A percentile compares a stretch with the other conserved stretches of the same genome.
Evolutionary conservation across 352 stramenopile genomes (phyloP).

Genomic region (Albugo candida): DNA sequence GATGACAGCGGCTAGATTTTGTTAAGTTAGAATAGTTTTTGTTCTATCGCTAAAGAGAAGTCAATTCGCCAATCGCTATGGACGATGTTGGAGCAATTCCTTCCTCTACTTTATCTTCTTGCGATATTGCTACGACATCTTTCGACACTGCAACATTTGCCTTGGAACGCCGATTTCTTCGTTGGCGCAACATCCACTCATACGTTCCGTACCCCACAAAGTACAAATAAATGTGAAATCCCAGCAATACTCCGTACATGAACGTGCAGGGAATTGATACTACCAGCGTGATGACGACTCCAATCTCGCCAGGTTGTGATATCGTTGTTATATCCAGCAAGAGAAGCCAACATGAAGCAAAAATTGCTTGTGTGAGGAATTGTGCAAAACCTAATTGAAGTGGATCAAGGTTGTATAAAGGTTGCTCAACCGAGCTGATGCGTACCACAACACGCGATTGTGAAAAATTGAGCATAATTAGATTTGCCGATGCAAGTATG

Average conservation of each 20-base stretch:
- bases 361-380: conserved; percentile 42
- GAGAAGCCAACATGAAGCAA: conserved; percentile 21
- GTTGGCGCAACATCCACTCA: conserved; percentile 72
- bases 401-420: conserved; percentile 15
- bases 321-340: conserved; percentile 26
- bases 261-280: conserved; percentile 62
- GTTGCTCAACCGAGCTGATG: neutral
- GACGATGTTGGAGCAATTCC: neutral
- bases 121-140: neutral
- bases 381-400: conserved; percentile 4
- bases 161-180: conserved; percentile 41
- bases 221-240: conserved; percentile 66
- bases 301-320: neutral
- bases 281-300: conserved; percentile 21
- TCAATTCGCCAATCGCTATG: conserved; percentile 8
- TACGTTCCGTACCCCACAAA: conserved; percentile 70
- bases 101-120: no score
- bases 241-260: conserved; percentile 72
- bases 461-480: conserved; percentile 81
- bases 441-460: conserved; percentile 30
- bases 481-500: conserved; percentile 65
- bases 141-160: conserved; percentile 14
- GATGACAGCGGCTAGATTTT: neutral
- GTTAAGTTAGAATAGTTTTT: neutral
- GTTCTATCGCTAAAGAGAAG: conserved; percentile 7